Percentiles rank a stretch among this genome's conserved stretches.
Conservation (phyloP, 2,329 filamentous ascomycete genomes). For the Fusarium poae region DNA sequence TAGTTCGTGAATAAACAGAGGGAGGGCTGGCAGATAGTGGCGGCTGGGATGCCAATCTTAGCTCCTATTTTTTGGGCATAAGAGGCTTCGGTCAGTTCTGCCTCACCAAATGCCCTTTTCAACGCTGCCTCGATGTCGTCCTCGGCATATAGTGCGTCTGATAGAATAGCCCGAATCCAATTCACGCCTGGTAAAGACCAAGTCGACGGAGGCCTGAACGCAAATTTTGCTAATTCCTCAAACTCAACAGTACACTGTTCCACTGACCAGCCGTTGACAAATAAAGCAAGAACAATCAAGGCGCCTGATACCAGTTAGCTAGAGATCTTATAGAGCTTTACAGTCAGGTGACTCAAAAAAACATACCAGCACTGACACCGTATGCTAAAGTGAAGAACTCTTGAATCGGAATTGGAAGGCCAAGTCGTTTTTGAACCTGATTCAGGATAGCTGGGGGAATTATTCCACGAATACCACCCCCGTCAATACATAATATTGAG, state of each 20-base stretch:
- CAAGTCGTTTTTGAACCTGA: constrained; percentile 8
- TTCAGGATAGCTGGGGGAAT: constrained; percentile 6
- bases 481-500: constrained; percentile 19
- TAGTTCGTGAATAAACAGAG: constrained; percentile 20
- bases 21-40: constrained; percentile 1
- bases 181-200: background rate
- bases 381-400: constrained; percentile 19
- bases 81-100: background rate
- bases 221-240: constrained; percentile 8
- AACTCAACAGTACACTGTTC: constrained; percentile 11
- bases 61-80: constrained; percentile 11
- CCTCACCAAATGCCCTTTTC: constrained; percentile 4
- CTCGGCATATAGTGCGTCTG: constrained; percentile 2
- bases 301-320: background rate
- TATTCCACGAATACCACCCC: constrained; percentile 21
- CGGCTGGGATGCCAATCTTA: constrained; percentile 4
- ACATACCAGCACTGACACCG: constrained; percentile 22
- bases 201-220: constrained; percentile 3
- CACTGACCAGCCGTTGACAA: constrained; percentile 15
- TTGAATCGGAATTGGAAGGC: constrained; percentile 23
- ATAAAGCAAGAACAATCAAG: constrained; percentile 2
- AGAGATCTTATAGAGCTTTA: background rate
- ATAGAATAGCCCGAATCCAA: constrained; percentile 10
- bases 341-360: background rate
- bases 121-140: constrained; percentile 8